phyloP scores from a whole-genome alignment of 257 asterid species.

The Scutellaria baicalensis region DNA sequence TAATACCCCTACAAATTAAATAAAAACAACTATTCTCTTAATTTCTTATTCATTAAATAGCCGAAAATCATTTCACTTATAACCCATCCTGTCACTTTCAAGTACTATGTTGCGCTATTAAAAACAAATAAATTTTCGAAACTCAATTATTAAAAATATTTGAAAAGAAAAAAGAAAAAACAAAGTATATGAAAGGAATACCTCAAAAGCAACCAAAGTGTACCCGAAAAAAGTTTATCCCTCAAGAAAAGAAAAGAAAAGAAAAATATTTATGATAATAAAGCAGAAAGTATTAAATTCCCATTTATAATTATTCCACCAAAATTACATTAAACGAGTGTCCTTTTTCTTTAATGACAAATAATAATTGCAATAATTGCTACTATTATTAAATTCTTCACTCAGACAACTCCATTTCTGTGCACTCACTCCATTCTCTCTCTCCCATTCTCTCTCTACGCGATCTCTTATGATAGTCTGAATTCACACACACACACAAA shows the following conservation, averaged over 20 bases:
- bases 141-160: background rate
- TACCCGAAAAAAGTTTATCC: slow-evolving; percentile 15
- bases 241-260: background rate
- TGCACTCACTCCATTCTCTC: slow-evolving; percentile 17
- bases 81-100: slow-evolving; percentile 12
- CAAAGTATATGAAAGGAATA: slow-evolving; percentile 14
- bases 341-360: slow-evolving; percentile 33
- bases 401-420: slow-evolving; percentile 34
- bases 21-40: background rate
- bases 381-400: slow-evolving; percentile 34
- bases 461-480: slow-evolving; percentile 46
- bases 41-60: background rate
- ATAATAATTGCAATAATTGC: slow-evolving; percentile 46
- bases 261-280: slow-evolving; percentile 13
- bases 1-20: background rate
- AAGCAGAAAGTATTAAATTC: slow-evolving; percentile 23
- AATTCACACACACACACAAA: slow-evolving; percentile 30
- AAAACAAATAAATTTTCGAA: background rate
- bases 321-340: slow-evolving; percentile 33
- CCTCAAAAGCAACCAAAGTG: slow-evolving; percentile 42
- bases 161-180: background rate
- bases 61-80: background rate
- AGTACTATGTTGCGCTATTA: slow-evolving; percentile 6
- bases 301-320: slow-evolving; percentile 33
- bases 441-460: slow-evolving; percentile 28